Evolutionary conservation across 108 stramenopile species (phyloP).

Genomic region (Conticribra weissflogii): DNA sequence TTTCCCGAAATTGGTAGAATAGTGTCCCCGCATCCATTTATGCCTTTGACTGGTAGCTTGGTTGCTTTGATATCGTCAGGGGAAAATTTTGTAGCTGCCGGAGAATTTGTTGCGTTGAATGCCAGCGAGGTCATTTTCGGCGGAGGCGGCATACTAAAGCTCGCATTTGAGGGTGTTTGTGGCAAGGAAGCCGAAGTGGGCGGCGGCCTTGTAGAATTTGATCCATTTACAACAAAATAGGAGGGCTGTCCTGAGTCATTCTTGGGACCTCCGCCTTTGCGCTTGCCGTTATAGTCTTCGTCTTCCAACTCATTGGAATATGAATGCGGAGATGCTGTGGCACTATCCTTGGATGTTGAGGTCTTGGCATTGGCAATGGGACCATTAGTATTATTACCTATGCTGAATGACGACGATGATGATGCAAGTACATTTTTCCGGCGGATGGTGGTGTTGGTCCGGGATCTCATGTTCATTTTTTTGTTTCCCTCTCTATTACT

Average conservation of each 20-base stretch:
- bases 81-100: background rate
- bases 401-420: too few species aligned
- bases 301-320: background rate
- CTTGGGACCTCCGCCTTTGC: background rate
- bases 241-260: background rate
- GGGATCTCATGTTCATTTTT: conserved; percentile 2
- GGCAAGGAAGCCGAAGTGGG: background rate
- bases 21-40: background rate
- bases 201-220: background rate
- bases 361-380: background rate
- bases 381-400: background rate
- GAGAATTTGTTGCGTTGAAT: background rate
- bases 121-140: conserved; percentile 25
- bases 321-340: background rate
- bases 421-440: background rate
- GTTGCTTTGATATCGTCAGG: background rate
- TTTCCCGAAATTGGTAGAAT: background rate
- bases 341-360: background rate
- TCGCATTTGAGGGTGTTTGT: conserved; percentile 10
- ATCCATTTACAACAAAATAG: background rate
- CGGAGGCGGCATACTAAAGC: conserved; percentile 40
- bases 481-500: background rate
- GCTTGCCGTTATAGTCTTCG: background rate
- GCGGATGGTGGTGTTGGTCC: conserved; percentile 6
- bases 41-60: background rate